Conservation (phyloP, 495 filamentous ascomycete species). For the Xylaria sp. region DNA sequence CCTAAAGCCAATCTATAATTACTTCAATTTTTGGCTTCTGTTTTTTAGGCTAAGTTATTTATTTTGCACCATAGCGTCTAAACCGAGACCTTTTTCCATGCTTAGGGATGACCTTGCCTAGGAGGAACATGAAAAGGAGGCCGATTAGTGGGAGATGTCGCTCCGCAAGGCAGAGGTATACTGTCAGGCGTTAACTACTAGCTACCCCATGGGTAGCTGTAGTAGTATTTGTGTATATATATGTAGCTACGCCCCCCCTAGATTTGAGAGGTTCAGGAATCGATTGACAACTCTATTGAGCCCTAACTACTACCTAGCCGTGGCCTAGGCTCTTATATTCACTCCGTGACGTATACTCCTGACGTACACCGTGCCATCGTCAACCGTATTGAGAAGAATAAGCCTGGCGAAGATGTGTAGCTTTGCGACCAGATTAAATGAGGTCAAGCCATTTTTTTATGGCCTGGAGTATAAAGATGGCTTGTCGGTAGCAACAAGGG, state of each 20-base stretch:
- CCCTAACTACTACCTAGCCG: no score
- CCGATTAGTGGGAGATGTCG: conserved; percentile 35
- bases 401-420: conserved; percentile 29
- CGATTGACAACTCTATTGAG: no score
- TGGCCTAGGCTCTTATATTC: no score
- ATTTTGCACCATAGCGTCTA: conserved; percentile 20
- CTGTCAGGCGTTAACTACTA: no score
- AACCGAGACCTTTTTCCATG: conserved; percentile 23
- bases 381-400: conserved; percentile 26
- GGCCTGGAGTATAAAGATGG: conserved; percentile 38
- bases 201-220: no score
- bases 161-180: conserved; percentile 14
- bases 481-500: conserved; percentile 32
- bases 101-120: conserved; percentile 39
- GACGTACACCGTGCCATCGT: conserved; percentile 23
- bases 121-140: conserved; percentile 37
- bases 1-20: neutral
- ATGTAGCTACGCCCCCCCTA: no score
- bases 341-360: no score
- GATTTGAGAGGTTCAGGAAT: no score
- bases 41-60: neutral
- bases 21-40: conserved; percentile 3
- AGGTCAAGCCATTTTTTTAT: no score
- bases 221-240: no score
- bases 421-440: conserved; percentile 33